Base-by-base conservation (phyloP, 441 rosid genomes). In the Erysimum pusillum region DNA sequence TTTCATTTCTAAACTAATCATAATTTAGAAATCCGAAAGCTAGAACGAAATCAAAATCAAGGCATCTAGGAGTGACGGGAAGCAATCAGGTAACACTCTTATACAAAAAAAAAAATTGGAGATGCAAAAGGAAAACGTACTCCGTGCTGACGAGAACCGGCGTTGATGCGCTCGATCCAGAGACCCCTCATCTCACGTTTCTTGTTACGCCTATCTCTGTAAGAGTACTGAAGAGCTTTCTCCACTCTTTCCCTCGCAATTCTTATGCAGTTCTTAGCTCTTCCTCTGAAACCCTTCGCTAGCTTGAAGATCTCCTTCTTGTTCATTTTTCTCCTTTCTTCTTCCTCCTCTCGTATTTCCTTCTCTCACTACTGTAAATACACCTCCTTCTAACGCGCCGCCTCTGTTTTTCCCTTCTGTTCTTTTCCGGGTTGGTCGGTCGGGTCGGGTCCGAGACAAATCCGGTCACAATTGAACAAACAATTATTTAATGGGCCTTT, bases 81-180 rank as follows among this genome's bases (percentile, higher is more conserved):
- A 67, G 32, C 41, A 66, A 52, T 39, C 32, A 51, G 35, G 38
- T 1, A 22, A 22, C 25, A 22, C 25, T 22, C 25, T 22, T 22
- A 22, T 22, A 22, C 2, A 22, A 22, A 2, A 13, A 41, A 41
- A 41, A 3, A 35, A 52, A 28, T 0, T 13, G 45, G 67, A 14
- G 15, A 64, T 4, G 53, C 3, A 44, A 45, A 46, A 67, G 69
- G 25, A 63, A 76, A 9, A 63, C 82, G 67, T 83, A 95, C 99
- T 3, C 93, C 91, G 69, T 95, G 97, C 58, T 87, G 84, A 59
- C 96, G 92, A 77, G 97, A 85, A 42, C 95, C 97, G 2, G 99
- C 98, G 65, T 90, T 92, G 82, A 95, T 91, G 72, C 98, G 96
- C 71, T 93, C 90, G 71, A 95, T 93, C 99, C 99, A 95, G 74